Evolutionary conservation across 2,329 filamentous ascomycete genomes (phyloP).

Genomic region (Paradendryphiella salina): DNA sequence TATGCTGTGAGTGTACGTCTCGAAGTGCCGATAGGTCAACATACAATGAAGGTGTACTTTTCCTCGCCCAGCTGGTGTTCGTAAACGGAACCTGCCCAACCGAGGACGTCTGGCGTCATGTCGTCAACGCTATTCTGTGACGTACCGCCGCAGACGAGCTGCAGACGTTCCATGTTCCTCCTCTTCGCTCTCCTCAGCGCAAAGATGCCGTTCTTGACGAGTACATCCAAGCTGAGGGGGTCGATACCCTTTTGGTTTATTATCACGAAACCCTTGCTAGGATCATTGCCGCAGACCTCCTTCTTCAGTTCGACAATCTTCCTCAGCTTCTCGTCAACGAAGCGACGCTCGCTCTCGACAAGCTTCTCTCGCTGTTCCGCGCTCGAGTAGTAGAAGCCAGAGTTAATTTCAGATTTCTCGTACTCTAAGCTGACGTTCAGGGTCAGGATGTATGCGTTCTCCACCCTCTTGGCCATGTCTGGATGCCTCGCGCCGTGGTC

Average conservation of each 20-base stretch:
- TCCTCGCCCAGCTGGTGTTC: slow-evolving; percentile 97
- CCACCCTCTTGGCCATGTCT: slow-evolving; percentile 95
- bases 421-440: slow-evolving; percentile 97
- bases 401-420: slow-evolving; percentile 99
- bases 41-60: slow-evolving; percentile 89
- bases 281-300: slow-evolving; percentile 89
- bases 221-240: slow-evolving; percentile 88
- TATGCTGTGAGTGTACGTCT: slow-evolving; percentile 24
- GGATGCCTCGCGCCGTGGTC: slow-evolving; percentile 96
- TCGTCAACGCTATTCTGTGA: slow-evolving; percentile 98
- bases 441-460: slow-evolving; percentile 93
- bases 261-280: slow-evolving; percentile 93
- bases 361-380: slow-evolving; percentile 97
- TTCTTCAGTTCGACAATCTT: slow-evolving; percentile 99
- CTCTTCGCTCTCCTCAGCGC: slow-evolving; percentile 93
- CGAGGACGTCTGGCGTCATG: slow-evolving; percentile 80
- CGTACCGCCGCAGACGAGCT: slow-evolving; percentile 87
- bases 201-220: slow-evolving; percentile 97
- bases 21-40: slow-evolving; percentile 12
- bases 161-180: slow-evolving; percentile 97
- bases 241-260: slow-evolving; percentile 99
- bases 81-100: slow-evolving; percentile 95
- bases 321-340: slow-evolving; percentile 93
- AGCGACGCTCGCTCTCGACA: slow-evolving; percentile 93
- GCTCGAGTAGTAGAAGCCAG: slow-evolving; percentile 96